Conservation (phyloP, 1,284 basidiomycete species). For the Pseudozyma thailandica region DNA sequence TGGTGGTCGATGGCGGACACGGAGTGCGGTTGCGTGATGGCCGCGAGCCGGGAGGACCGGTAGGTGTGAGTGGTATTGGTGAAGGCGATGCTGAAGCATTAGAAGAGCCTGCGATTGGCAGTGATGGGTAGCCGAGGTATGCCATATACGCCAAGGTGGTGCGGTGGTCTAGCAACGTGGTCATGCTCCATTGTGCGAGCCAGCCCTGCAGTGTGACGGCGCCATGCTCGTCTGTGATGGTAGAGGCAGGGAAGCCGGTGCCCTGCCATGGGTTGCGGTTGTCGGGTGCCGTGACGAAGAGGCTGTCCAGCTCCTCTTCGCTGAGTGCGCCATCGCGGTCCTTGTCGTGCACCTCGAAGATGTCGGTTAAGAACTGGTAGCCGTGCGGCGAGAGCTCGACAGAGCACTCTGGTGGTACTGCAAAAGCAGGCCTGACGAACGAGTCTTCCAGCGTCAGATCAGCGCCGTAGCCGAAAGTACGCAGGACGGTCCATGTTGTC, state of each 20-base stretch:
- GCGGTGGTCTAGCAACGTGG: conserved; percentile 89
- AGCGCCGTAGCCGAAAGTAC: conserved; percentile 95
- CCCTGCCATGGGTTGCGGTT: conserved; percentile 63
- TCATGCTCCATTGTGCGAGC: conserved; percentile 99
- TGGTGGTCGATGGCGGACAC: conserved; percentile 50
- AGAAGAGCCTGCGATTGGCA: conserved; percentile 44
- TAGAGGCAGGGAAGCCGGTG: conserved; percentile 74
- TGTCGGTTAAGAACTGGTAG: conserved; percentile 96
- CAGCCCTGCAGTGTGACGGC: conserved; percentile 95
- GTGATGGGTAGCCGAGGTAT: conserved; percentile 82
- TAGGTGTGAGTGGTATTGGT: conserved; percentile 35
- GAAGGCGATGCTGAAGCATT: conserved; percentile 17
- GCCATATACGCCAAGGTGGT: conserved; percentile 95
- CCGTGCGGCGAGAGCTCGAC: conserved; percentile 92
- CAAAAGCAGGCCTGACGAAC: conserved; percentile 75
- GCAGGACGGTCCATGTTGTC: conserved; percentile 96
- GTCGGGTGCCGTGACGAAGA: conserved; percentile 91
- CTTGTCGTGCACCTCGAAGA: conserved; percentile 96
- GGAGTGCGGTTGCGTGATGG: conserved; percentile 42
- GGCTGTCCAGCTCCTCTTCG: conserved; percentile 81
- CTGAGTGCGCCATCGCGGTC: conserved; percentile 95
- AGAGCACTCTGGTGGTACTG: conserved; percentile 90
- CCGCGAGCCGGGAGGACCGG: conserved; percentile 32
- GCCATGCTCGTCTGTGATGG: conserved; percentile 86
- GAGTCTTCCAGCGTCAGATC: conserved; percentile 77